Evolutionary conservation across 1,284 basidiomycete species (phyloP), one percentile per base, ranked within the genome.

Genomic region (Phellinidium pouzarii): DNA sequence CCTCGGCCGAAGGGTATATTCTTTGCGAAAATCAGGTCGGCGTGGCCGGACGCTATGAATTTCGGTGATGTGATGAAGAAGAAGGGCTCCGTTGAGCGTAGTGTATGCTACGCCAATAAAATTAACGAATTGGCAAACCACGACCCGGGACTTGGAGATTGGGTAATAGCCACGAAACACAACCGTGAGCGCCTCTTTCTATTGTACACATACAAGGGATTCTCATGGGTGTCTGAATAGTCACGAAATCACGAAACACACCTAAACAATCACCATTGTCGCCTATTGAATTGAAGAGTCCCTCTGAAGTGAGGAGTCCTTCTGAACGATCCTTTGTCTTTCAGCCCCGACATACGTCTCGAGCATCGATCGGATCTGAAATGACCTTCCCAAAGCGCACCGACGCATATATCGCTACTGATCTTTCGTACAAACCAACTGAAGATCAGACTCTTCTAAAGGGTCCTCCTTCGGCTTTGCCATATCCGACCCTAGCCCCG

Each of bases 71-170:
- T 95, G 9, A 68, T 78, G 52, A 59, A 62, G 9, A 74, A 78
- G 66, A 79, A 76, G 61, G 83, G 74, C 26, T 62, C 87, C 0
- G 64, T 82, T 3, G 93, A 95, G 62, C 75, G 92, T 37, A 88
- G 87, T 45, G 66, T 73, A 26, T 79, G 81, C 43, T 96, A 95
- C 63, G 87, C 88, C 6, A 70, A 73, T 57, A 92, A 91, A 68
- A 88, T 94, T 59, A 91, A 91, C 62, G 90, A 93, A 61, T 68
- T 95, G 19, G 78, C 81, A 44, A 71, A 75, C 55, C 82, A 82
- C 59, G 89, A 94, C 63, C 87, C 84, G 61, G 91, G 93, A 17
- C 66, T 95, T 55, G 71, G 72, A 12, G 83, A 87, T 22, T 94
- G 92, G 93, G 71, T 91, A 43, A 60, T 69, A 31, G 75, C 76